phyloP scores from a whole-genome alignment of 2,329 filamentous ascomycete genomes.

The Colletotrichum cordylinicola region DNA sequence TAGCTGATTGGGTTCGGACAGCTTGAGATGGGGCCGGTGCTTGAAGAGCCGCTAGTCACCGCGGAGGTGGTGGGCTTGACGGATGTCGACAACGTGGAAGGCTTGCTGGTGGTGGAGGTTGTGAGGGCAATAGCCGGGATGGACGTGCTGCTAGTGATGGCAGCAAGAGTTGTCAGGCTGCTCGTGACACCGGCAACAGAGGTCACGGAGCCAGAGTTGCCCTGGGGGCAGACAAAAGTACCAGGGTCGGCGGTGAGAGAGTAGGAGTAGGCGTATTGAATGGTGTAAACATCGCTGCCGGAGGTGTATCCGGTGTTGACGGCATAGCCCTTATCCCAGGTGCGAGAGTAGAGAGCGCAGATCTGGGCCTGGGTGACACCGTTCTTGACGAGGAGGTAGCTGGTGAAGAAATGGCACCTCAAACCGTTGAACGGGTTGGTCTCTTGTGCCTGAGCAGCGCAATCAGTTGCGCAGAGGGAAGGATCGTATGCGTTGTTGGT shows the following conservation, averaged over 20 bases:
- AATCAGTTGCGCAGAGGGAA: background rate
- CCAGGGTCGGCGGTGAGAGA: background rate
- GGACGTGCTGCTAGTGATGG: background rate
- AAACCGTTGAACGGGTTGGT: background rate
- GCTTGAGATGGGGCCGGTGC: background rate
- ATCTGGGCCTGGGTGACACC: slow-evolving; percentile 1
- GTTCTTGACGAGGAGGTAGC: background rate
- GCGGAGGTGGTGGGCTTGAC: background rate
- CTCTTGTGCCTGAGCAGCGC: background rate
- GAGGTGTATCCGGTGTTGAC: background rate
- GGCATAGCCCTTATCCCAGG: background rate
- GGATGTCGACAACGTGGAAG: background rate
- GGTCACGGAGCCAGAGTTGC: background rate
- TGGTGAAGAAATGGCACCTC: slow-evolving; percentile 3
- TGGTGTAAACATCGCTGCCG: background rate
- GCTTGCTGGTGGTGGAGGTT: background rate
- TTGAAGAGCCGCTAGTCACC: background rate
- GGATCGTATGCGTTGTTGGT: background rate
- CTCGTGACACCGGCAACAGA: background rate
- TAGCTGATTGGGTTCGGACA: slow-evolving; percentile 3
- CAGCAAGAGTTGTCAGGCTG: background rate
- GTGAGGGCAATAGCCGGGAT: background rate
- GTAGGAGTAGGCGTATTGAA: slow-evolving; percentile 1
- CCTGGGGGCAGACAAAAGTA: background rate
- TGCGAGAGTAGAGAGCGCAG: background rate